These are phyloP conservation scores for Aristolochia fimbriata DNA, from an alignment of 164 flowering plant species.

Conservation along the genomic window DNA sequence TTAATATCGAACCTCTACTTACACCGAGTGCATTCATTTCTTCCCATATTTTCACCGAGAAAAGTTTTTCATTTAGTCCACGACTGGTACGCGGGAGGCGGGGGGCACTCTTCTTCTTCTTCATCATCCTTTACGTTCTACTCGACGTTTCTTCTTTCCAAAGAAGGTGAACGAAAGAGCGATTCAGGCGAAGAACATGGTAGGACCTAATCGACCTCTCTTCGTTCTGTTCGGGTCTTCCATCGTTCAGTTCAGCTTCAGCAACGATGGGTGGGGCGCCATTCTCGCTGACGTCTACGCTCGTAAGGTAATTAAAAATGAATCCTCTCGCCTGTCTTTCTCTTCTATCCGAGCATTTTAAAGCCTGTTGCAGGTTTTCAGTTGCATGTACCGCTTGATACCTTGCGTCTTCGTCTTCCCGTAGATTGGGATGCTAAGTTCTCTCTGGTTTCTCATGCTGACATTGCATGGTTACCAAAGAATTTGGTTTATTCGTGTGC, in stretches of 20 bases:
- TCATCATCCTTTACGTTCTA: background rate
- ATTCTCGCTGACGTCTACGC: slow-evolving; percentile 71
- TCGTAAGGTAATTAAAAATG: slow-evolving; percentile 44
- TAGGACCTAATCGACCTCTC: slow-evolving; percentile 61
- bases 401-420: too few species aligned
- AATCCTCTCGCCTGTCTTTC: background rate
- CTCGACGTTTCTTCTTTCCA: background rate
- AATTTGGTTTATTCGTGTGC: too few species aligned
- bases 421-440: too few species aligned
- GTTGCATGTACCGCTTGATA: too few species aligned
- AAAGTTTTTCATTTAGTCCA: too few species aligned
- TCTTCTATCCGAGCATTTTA: background rate
- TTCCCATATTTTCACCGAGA: too few species aligned
- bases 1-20: too few species aligned
- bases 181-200: slow-evolving; percentile 28
- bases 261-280: slow-evolving; percentile 90
- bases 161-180: background rate
- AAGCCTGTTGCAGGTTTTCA: background rate
- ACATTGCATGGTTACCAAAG: too few species aligned
- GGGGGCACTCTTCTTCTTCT: background rate
- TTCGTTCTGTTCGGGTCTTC: slow-evolving; percentile 91
- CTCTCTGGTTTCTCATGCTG: too few species aligned
- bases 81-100: too few species aligned
- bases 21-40: too few species aligned
- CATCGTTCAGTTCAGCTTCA: slow-evolving; percentile 69